Conservation (phyloP, 139 green algal species). For the Coelastrella sp. region DNA sequence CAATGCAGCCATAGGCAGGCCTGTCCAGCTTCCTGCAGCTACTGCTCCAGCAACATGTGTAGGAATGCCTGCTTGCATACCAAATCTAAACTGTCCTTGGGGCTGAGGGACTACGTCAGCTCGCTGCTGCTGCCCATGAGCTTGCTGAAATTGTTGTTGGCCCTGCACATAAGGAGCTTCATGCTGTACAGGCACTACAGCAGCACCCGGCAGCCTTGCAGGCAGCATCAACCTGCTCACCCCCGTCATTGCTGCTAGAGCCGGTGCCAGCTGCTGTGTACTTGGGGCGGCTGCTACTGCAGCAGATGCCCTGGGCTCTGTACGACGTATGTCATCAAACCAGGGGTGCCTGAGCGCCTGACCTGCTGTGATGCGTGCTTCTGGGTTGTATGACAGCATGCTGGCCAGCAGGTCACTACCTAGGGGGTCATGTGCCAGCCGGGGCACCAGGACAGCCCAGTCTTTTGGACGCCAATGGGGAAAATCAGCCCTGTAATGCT, state of each 20-base stretch:
- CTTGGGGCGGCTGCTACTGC: constrained; percentile 24
- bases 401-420: constrained; percentile 54
- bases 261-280: background rate
- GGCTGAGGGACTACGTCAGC: background rate
- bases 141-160: background rate
- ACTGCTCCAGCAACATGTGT: background rate
- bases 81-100: background rate
- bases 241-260: background rate
- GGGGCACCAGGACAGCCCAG: constrained; percentile 54
- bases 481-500: constrained; percentile 82
- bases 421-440: constrained; percentile 47
- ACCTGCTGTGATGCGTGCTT: constrained; percentile 60
- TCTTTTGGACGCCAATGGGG: constrained; percentile 70
- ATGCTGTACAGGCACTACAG: background rate
- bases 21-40: constrained; percentile 11
- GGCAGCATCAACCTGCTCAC: background rate
- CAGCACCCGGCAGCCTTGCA: background rate
- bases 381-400: constrained; percentile 79
- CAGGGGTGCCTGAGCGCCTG: constrained; percentile 85
- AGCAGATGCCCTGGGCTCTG: background rate
- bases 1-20: background rate
- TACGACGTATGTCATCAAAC: constrained; percentile 54
- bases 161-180: background rate
- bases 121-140: background rate
- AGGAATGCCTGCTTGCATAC: background rate